A percentile compares a stretch with the other conserved stretches of the same genome.
These are phyloP conservation scores for Wickerhamiella kurtzmanii DNA, from an alignment of 805 yeast genomes.

Conservation along the genomic window DNA sequence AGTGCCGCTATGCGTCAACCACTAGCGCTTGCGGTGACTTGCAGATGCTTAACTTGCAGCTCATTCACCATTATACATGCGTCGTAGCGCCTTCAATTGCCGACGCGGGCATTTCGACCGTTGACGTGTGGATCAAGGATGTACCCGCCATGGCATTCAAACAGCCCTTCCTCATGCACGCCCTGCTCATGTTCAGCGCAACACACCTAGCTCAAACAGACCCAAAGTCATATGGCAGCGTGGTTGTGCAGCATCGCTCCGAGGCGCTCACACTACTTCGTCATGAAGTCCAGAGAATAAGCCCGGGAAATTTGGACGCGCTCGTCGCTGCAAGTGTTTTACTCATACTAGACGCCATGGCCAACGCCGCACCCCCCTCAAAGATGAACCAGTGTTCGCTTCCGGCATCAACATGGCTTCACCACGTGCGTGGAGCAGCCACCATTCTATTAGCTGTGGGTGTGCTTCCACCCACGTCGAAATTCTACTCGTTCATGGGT, in stretches of 20 bases:
- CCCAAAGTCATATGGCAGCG: slow-evolving; percentile 27
- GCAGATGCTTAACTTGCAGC: slow-evolving; percentile 61
- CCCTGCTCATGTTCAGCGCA: slow-evolving; percentile 80
- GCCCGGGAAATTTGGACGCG: slow-evolving; percentile 71
- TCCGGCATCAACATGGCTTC: slow-evolving; percentile 93
- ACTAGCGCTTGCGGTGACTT: slow-evolving; percentile 27
- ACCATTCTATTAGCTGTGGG: slow-evolving; percentile 93
- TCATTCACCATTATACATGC: slow-evolving; percentile 79
- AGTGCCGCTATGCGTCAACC: slow-evolving; percentile 46
- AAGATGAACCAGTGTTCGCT: slow-evolving; percentile 38
- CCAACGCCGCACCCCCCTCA: slow-evolving; percentile 63
- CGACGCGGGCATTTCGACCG: slow-evolving; percentile 78
- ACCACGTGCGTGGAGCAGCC: slow-evolving; percentile 94
- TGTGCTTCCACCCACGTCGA: slow-evolving; percentile 62
- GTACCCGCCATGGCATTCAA: slow-evolving; percentile 81
- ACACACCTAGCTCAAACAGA: slow-evolving; percentile 72
- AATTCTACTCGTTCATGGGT: slow-evolving; percentile 59
- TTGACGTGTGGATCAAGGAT: slow-evolving; percentile 73
- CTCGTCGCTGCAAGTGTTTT: slow-evolving; percentile 84
- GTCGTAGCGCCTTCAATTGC: slow-evolving; percentile 78
- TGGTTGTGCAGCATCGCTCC: slow-evolving; percentile 70
- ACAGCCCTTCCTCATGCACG: slow-evolving; percentile 84
- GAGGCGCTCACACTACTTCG: slow-evolving; percentile 71
- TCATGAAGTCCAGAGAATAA: slow-evolving; percentile 74
- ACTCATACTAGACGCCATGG: slow-evolving; percentile 82